A percentile compares a stretch with the other conserved stretches of the same genome.
phyloP scores from a whole-genome alignment of 73 alveolate species.

The Paramecium sonneborni region DNA sequence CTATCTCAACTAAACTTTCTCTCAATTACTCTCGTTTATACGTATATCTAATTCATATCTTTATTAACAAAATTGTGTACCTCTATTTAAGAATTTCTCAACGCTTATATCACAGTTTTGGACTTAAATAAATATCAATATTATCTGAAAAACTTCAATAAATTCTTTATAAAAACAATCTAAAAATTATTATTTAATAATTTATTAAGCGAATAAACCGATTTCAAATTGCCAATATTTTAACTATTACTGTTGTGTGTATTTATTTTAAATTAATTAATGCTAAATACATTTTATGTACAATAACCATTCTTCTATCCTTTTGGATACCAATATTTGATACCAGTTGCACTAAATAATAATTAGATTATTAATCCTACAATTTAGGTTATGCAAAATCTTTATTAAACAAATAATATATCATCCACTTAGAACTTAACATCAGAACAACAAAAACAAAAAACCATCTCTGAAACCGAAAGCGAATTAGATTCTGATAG shows the following conservation, averaged over 20 bases:
- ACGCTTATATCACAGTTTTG: background rate
- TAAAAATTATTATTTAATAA: background rate
- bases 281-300: background rate
- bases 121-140: background rate
- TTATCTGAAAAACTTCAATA: background rate
- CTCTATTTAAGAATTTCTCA: background rate
- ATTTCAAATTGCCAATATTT: background rate
- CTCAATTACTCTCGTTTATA: too few species aligned
- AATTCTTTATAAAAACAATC: background rate
- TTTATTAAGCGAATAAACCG: conserved; percentile 12
- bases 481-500: background rate
- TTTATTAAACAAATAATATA: background rate
- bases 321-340: background rate
- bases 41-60: too few species aligned
- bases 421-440: background rate
- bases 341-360: background rate
- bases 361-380: background rate
- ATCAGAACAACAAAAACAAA: background rate
- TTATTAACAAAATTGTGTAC: too few species aligned
- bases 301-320: conserved; percentile 27
- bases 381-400: background rate
- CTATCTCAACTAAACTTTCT: too few species aligned
- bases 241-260: background rate
- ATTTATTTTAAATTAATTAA: background rate
- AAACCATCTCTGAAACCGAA: background rate